phyloP scores from a whole-genome alignment of 192 early-diverging fungal genomes.

The Backusella morwellensis region DNA sequence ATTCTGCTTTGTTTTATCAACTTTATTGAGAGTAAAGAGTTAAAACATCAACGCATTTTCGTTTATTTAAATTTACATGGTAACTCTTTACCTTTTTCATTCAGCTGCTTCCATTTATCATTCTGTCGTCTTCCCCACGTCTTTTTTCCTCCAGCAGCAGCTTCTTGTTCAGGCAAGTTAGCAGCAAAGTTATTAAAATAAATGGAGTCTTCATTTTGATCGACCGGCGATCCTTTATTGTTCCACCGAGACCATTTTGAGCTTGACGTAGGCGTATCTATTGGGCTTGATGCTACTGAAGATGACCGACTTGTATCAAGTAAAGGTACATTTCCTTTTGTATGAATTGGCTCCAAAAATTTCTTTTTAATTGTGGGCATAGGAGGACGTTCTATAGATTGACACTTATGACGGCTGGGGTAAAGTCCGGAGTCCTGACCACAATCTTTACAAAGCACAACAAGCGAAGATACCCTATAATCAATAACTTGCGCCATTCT shows the following conservation, averaged over 20 bases:
- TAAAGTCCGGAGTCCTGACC: slow-evolving; percentile 58
- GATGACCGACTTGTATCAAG: background rate
- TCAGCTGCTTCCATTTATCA: slow-evolving; percentile 31
- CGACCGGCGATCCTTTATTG: background rate
- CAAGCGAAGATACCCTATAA: slow-evolving; percentile 57
- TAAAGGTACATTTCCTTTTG: background rate
- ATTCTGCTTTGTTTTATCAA: slow-evolving; percentile 15
- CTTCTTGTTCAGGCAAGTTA: slow-evolving; percentile 10
- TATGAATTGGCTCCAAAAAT: background rate
- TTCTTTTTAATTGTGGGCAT: slow-evolving; percentile 14
- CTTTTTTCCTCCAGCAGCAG: slow-evolving; percentile 20
- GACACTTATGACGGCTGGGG: slow-evolving; percentile 52
- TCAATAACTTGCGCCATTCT: slow-evolving; percentile 36
- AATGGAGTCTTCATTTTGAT: slow-evolving; percentile 26
- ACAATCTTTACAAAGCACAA: slow-evolving; percentile 61
- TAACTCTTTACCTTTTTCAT: slow-evolving; percentile 10
- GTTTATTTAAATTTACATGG: background rate
- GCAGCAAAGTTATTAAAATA: slow-evolving; percentile 35
- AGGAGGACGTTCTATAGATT: slow-evolving; percentile 17
- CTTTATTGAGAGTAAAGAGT: background rate
- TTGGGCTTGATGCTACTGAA: background rate
- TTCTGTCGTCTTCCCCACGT: slow-evolving; percentile 26
- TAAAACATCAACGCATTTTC: background rate
- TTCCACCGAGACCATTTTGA: background rate
- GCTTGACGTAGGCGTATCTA: background rate